A percentile compares a stretch with the other conserved stretches of the same genome.
Conservation (phyloP, 176 grass and related monocot species). For the Panicum miliaceum region DNA sequence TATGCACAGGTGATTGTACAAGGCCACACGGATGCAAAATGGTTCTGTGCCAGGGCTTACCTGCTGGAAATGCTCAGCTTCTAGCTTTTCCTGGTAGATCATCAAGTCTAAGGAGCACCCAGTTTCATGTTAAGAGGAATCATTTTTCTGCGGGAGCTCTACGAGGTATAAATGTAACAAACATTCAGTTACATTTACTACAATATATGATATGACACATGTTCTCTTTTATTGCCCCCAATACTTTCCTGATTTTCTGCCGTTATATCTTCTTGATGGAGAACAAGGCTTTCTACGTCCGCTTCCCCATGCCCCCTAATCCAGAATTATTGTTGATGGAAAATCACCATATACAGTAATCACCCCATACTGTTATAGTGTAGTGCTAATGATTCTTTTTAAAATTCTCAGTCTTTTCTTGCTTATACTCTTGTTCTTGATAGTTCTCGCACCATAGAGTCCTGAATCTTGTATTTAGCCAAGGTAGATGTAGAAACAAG, state of each 20-base stretch:
- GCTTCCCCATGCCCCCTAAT: too few species aligned
- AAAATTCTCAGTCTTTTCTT: not conserved
- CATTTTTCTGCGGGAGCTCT: slow-evolving; percentile 19
- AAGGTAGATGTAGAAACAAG: not conserved
- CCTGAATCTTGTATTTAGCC: not conserved
- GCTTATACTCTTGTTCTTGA: not conserved
- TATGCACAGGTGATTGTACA: slow-evolving; percentile 20
- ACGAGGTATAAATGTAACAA: slow-evolving; percentile 26
- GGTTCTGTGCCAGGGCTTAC: slow-evolving; percentile 42
- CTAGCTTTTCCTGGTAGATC: slow-evolving; percentile 51
- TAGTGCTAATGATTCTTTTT: not conserved
- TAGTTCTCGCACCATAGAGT: not conserved
- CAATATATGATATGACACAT: not conserved
- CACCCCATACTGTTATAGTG: not conserved
- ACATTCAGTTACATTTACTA: not conserved
- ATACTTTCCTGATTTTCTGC: not conserved
- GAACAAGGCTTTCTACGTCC: too few species aligned
- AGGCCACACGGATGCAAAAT: slow-evolving; percentile 38
- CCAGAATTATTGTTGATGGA: not conserved
- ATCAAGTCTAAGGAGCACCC: slow-evolving; percentile 1
- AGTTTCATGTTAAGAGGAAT: slow-evolving; percentile 8
- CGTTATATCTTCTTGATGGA: not conserved
- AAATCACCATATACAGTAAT: too few species aligned
- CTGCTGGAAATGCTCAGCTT: slow-evolving; percentile 45
- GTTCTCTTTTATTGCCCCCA: not conserved